phyloP scores from a whole-genome alignment of 2,329 filamentous ascomycete species.

The Juglanconis sp. region DNA sequence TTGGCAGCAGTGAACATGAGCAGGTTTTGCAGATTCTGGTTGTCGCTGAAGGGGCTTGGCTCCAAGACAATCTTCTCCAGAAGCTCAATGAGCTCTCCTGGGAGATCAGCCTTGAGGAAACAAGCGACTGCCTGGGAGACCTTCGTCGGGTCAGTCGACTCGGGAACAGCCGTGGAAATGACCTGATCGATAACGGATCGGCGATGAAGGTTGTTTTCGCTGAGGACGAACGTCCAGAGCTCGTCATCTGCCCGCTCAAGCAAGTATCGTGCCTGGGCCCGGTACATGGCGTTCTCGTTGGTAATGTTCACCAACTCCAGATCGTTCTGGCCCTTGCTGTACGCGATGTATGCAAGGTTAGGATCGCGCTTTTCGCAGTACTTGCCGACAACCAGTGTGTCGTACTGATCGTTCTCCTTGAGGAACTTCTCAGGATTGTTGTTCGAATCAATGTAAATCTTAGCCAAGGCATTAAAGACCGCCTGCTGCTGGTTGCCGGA shows the following conservation, averaged over 20 bases:
- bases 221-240: slow-evolving; percentile 92
- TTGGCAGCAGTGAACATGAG: slow-evolving; percentile 95
- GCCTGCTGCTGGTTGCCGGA: slow-evolving; percentile 93
- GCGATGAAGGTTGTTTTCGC: slow-evolving; percentile 91
- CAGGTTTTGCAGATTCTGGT: slow-evolving; percentile 91
- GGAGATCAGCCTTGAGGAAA: slow-evolving; percentile 87
- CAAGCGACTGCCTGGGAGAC: slow-evolving; percentile 92
- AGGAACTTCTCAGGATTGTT: slow-evolving; percentile 97
- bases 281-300: slow-evolving; percentile 99
- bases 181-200: slow-evolving; percentile 94
- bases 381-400: slow-evolving; percentile 87
- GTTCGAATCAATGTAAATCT: slow-evolving; percentile 99
- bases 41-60: slow-evolving; percentile 98
- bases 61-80: slow-evolving; percentile 99
- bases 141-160: slow-evolving; percentile 88
- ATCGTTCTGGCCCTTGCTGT: slow-evolving; percentile 95
- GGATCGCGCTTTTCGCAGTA: slow-evolving; percentile 99
- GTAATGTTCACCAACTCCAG: slow-evolving; percentile 96
- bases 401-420: slow-evolving; percentile 95
- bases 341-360: slow-evolving; percentile 91
- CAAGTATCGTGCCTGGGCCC: slow-evolving; percentile 92
- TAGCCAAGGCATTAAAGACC: slow-evolving; percentile 93
- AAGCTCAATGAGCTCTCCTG: slow-evolving; percentile 91
- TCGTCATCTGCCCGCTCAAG: slow-evolving; percentile 85
- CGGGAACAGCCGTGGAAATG: slow-evolving; percentile 89